Percentiles rank a stretch among this genome's conserved stretches.
Conservation (phyloP, 2,329 filamentous ascomycete genomes). For the Verticillium isaacii region DNA sequence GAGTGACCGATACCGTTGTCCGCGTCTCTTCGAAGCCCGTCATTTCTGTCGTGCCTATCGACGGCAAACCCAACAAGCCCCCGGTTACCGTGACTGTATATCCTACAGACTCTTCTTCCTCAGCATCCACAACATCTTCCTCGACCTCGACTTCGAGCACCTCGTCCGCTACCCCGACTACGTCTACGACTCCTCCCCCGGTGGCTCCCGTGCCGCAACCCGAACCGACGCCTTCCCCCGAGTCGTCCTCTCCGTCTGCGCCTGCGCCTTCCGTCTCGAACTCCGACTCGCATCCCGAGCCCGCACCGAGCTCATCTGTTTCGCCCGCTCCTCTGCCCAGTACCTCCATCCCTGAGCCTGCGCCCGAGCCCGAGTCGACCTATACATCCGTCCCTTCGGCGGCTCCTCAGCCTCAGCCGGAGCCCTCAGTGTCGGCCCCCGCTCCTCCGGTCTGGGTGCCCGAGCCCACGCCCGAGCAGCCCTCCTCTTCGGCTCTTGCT, state of each 20-base stretch:
- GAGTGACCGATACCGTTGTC: conserved; percentile 22
- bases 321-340: too few species aligned
- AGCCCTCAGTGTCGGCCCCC: background rate
- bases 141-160: background rate
- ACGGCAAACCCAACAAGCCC: conserved; percentile 7
- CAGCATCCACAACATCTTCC: background rate
- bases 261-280: background rate
- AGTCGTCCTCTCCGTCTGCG: too few species aligned
- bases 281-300: background rate
- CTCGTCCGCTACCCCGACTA: background rate
- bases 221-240: background rate
- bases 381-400: background rate
- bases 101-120: background rate
- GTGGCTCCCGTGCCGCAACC: background rate
- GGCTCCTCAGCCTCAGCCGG: background rate
- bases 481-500: background rate
- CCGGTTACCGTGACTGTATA: conserved; percentile 8
- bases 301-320: too few species aligned
- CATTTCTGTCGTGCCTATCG: conserved; percentile 23
- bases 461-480: background rate
- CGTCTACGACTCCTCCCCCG: background rate
- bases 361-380: background rate
- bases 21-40: conserved; percentile 11
- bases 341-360: too few species aligned
- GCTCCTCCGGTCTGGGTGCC: background rate